Conservation (phyloP, 2,329 filamentous ascomycete genomes). For the Pseudonectria foliicola region DNA sequence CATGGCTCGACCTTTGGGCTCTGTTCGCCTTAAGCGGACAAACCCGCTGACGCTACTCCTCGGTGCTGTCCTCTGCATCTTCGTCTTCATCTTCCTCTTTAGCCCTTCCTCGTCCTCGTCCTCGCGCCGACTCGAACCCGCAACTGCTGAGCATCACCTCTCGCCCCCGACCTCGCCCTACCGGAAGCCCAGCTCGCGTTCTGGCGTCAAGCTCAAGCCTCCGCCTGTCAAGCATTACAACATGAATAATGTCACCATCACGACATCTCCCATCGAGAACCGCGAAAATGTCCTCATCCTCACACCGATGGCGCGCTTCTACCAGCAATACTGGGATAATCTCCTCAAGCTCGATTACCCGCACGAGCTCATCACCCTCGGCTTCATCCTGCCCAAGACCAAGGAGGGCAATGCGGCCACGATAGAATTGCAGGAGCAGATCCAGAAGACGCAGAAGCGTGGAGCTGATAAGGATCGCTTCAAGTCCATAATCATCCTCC, state of each 20-base stretch:
- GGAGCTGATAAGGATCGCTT: conserved; percentile 77
- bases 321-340: conserved; percentile 93
- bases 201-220: conserved; percentile 36
- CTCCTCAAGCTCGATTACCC: conserved; percentile 77
- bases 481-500: conserved; percentile 85
- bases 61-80: conserved; percentile 63
- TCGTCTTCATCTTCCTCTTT: conserved; percentile 60
- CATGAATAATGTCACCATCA: conserved; percentile 89
- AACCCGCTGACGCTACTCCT: conserved; percentile 70
- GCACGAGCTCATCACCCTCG: conserved; percentile 88
- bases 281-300: conserved; percentile 83
- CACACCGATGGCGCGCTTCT: conserved; percentile 89
- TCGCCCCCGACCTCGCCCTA: conserved; percentile 38
- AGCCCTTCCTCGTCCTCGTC: conserved; percentile 45
- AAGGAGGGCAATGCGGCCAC: conserved; percentile 87
- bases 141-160: conserved; percentile 35
- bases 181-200: conserved; percentile 30
- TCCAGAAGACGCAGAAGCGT: conserved; percentile 72
- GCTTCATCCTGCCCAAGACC: conserved; percentile 92
- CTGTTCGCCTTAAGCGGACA: conserved; percentile 69
- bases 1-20: conserved; percentile 54
- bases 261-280: conserved; percentile 66
- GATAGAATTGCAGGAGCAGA: conserved; percentile 71
- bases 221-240: conserved; percentile 89
- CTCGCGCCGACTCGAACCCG: conserved; percentile 38